Conservation (phyloP, 2,329 filamentous ascomycete genomes). For the Stagonosporopsis rhizophila region DNA sequence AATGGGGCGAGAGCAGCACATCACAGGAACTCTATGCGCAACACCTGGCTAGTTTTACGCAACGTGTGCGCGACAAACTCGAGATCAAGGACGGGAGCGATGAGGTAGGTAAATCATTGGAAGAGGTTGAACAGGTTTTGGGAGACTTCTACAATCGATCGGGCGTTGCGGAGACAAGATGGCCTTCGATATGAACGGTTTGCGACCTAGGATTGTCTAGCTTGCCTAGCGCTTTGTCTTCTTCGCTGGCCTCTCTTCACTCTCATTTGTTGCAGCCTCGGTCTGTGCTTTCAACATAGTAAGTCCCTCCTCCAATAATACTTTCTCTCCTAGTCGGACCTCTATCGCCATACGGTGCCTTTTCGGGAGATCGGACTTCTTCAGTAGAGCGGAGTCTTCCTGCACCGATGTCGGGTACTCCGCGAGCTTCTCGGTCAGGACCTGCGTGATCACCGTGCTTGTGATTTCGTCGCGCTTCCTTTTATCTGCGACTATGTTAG, state of each 20-base stretch:
- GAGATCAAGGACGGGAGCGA: constrained; percentile 2
- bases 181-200: background rate
- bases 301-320: constrained; percentile 25
- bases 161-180: background rate
- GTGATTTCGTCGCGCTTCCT: constrained; percentile 22
- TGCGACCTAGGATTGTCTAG: background rate
- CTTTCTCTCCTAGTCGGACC: constrained; percentile 31
- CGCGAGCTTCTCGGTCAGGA: constrained; percentile 21
- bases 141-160: background rate
- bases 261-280: background rate
- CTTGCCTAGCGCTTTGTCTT: constrained; percentile 3
- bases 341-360: constrained; percentile 30
- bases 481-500: constrained; percentile 18
- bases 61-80: background rate
- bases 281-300: constrained; percentile 6
- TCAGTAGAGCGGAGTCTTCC: constrained; percentile 24
- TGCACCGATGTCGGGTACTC: constrained; percentile 23
- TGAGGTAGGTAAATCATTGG: background rate
- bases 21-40: background rate
- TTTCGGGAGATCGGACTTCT: constrained; percentile 11
- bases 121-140: constrained; percentile 1
- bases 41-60: background rate
- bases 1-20: background rate
- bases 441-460: constrained; percentile 14
- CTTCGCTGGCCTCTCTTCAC: constrained; percentile 8